These are phyloP conservation scores for Fusarium bactridioides DNA, from an alignment of 2,329 filamentous ascomycete genomes.

Conservation along the genomic window DNA sequence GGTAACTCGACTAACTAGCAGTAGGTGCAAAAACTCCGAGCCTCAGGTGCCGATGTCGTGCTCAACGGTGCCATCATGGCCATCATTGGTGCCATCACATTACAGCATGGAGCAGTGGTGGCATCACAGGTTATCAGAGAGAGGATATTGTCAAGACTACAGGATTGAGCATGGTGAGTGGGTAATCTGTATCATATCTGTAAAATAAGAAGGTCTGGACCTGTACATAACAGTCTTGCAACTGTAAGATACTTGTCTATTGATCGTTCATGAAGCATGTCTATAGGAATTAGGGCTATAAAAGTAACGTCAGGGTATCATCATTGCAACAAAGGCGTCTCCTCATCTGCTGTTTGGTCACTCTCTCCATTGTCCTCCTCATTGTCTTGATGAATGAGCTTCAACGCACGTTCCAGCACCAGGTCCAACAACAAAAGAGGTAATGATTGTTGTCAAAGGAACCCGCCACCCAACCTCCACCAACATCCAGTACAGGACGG, in stretches of 20 bases:
- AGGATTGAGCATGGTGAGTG: slow-evolving; percentile 23
- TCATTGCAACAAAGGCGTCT: slow-evolving; percentile 46
- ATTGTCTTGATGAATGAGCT: slow-evolving; percentile 42
- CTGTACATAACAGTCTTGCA: slow-evolving; percentile 36
- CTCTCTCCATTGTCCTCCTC: slow-evolving; percentile 10
- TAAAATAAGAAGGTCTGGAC: slow-evolving; percentile 40
- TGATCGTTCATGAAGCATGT: slow-evolving; percentile 25
- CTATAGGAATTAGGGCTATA: slow-evolving; percentile 14
- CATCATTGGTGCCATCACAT: slow-evolving; percentile 85
- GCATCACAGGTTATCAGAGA: slow-evolving; percentile 80
- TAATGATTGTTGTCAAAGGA: slow-evolving; percentile 44
- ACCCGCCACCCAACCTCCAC: slow-evolving; percentile 58
- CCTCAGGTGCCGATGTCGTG: slow-evolving; percentile 78
- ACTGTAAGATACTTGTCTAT: slow-evolving; percentile 19
- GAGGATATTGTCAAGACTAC: slow-evolving; percentile 66
- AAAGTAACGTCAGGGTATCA: neutral
- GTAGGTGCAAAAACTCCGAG: slow-evolving; percentile 70
- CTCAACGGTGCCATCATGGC: slow-evolving; percentile 82
- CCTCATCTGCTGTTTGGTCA: slow-evolving; percentile 38
- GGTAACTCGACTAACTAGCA: neutral
- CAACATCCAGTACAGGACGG: slow-evolving; percentile 62
- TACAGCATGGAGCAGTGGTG: slow-evolving; percentile 83
- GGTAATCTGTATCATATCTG: slow-evolving; percentile 44
- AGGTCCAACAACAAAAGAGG: slow-evolving; percentile 47
- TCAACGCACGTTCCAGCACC: slow-evolving; percentile 50